Evolutionary conservation across 169 alveolate genomes (phyloP).

Genomic region (Plasmodium ovale): DNA sequence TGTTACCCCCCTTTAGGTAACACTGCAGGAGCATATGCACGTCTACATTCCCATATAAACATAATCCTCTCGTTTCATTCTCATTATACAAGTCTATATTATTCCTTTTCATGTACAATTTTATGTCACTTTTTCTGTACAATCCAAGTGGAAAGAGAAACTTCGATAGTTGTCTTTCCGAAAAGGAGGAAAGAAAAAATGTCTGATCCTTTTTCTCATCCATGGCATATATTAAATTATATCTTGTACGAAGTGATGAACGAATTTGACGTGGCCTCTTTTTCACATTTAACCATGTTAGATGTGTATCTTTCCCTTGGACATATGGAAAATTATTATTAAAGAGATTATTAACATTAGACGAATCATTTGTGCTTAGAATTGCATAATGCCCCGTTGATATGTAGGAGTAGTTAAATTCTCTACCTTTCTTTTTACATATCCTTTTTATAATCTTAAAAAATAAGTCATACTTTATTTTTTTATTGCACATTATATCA

Average conservation of each 20-base stretch:
- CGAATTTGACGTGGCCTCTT: too few relatives aligned
- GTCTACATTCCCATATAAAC: conserved; percentile 50
- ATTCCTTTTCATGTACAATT: conserved; percentile 18
- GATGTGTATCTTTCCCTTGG: neutral
- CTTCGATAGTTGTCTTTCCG: conserved; percentile 38
- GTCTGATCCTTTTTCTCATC: conserved; percentile 70
- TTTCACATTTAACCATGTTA: neutral
- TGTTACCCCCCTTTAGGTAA: neutral
- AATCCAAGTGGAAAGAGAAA: conserved; percentile 51
- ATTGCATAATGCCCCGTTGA: conserved; percentile 73
- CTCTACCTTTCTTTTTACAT: neutral
- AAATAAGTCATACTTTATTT: conserved; percentile 49
- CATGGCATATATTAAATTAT: conserved; percentile 12
- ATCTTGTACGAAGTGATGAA: too few relatives aligned
- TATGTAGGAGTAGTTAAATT: conserved; percentile 21
- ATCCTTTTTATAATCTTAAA: conserved; percentile 3
- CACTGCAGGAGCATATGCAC: conserved; percentile 26
- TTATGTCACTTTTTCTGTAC: conserved; percentile 12
- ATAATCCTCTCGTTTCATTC: conserved; percentile 49
- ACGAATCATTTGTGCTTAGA: conserved; percentile 40
- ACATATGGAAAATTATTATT: conserved; percentile 11
- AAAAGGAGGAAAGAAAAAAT: conserved; percentile 46
- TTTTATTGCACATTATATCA: conserved; percentile 52
- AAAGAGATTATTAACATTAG: conserved; percentile 31
- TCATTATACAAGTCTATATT: conserved; percentile 11